These are phyloP conservation scores for Coemansia sp. DNA, from an alignment of 192 early-diverging fungal genomes.

Conservation along the genomic window DNA sequence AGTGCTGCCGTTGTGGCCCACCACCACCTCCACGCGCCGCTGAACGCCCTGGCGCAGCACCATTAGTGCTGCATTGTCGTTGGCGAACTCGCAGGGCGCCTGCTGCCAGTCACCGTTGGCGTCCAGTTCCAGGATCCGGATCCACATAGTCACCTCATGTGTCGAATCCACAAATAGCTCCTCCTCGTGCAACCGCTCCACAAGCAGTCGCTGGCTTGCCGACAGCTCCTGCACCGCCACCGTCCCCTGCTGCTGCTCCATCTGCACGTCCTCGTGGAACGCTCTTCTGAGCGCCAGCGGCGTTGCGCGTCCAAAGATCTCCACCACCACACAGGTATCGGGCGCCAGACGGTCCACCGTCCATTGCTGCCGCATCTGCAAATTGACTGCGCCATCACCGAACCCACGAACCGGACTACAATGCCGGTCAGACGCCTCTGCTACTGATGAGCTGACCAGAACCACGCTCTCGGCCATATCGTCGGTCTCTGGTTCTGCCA, in stretches of 20 bases:
- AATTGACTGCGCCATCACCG: constrained; percentile 34
- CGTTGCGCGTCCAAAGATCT: constrained; percentile 42
- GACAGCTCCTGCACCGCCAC: constrained; percentile 3
- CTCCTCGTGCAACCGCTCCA: constrained; percentile 55
- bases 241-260: constrained; percentile 18
- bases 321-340: constrained; percentile 31
- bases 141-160: constrained; percentile 66
- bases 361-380: constrained; percentile 48
- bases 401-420: constrained; percentile 35
- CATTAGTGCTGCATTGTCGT: constrained; percentile 46
- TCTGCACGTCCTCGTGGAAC: constrained; percentile 49
- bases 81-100: constrained; percentile 18
- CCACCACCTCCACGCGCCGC: constrained; percentile 61
- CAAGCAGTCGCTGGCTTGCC: constrained; percentile 35
- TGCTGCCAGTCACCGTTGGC: constrained; percentile 61
- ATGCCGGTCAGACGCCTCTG: constrained; percentile 18
- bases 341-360: constrained; percentile 27
- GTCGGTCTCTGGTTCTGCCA: not conserved
- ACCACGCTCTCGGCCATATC: not conserved
- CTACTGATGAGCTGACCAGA: constrained; percentile 17
- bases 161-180: constrained; percentile 64
- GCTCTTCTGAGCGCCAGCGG: constrained; percentile 36
- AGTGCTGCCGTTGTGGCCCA: constrained; percentile 68
- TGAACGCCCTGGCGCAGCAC: constrained; percentile 76
- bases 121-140: constrained; percentile 66